Percentiles rank a stretch among this genome's conserved stretches.
Conservation (phyloP, 371 early-diverging fungal species). For the Mucor sp. region DNA sequence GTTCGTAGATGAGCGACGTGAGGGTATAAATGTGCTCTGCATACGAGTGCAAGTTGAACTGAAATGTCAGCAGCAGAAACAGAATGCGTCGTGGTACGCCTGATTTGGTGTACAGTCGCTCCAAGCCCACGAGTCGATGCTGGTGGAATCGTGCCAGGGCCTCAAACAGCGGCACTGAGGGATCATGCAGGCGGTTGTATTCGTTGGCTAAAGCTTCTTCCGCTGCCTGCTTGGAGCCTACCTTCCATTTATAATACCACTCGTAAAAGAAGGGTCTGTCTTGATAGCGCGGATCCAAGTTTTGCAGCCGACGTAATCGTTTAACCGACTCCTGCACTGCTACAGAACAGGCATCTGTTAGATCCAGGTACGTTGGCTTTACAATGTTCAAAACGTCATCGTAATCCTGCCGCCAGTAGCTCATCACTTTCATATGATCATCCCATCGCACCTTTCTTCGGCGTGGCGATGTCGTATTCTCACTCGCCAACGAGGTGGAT, state of each 20-base stretch:
- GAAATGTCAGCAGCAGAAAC: constrained; percentile 43
- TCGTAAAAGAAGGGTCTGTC: constrained; percentile 35
- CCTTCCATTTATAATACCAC: constrained; percentile 25
- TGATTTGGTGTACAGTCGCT: constrained; percentile 25
- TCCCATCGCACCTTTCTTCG: constrained; percentile 18
- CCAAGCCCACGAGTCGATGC: constrained; percentile 34
- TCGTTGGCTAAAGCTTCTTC: constrained; percentile 6
- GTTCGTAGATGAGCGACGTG: constrained; percentile 42
- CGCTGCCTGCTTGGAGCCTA: constrained; percentile 2
- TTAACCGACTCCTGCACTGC: constrained; percentile 34
- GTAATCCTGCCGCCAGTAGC: constrained; percentile 33
- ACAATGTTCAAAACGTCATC: constrained; percentile 23
- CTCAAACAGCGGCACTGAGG: constrained; percentile 27
- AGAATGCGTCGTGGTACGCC: constrained; percentile 41
- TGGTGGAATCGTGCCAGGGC: constrained; percentile 40
- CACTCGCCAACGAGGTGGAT: neutral
- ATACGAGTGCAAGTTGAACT: constrained; percentile 46
- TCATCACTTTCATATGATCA: constrained; percentile 26
- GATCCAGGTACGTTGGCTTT: constrained; percentile 33
- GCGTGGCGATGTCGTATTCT: neutral
- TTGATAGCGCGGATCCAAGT: constrained; percentile 38
- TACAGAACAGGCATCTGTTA: constrained; percentile 36
- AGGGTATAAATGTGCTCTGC: constrained; percentile 45
- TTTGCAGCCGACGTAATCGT: constrained; percentile 34
- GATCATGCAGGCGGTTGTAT: constrained; percentile 28